Base-by-base conservation (phyloP, 2,329 filamentous ascomycete genomes). In the Dactylellina parvicollis region DNA sequence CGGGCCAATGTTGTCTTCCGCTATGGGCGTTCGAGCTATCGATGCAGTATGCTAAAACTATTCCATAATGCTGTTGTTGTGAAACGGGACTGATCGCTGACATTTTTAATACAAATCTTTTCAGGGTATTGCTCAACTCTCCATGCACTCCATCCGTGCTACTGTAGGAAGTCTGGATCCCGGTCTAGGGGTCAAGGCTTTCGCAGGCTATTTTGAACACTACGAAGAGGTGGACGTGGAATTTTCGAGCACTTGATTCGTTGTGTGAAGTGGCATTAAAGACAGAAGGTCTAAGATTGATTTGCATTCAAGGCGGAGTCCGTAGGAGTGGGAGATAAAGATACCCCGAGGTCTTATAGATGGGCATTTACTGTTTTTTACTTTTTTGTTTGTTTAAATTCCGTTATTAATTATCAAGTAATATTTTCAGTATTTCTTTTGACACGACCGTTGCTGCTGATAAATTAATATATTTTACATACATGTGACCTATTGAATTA, bases 141-240 rank as follows among this genome's bases (percentile, higher is more conserved):
- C 90, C 79, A 98, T 98, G 94, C 94, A 98, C 81, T 91, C 88
- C 57, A 90, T 98, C 76, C 86, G 94, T 24, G 94, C 94, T 0
- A 96, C 92, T 0, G 96, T 92, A 0, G 94, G 94, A 1, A 86
- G 87, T 36, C 80, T 93, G 75, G 94, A 98, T 79, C 94, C 94
- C 0, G 94, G 94, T 0, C 82, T 97, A 76, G 94, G 93, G 2
- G 90, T 95, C 16, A 89, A 91, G 82, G 87, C 92, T 76, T 97
- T 96, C 83, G 90, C 92, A 84, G 92, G 89, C 1, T 96, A 96
- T 81, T 86, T 96, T 77, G 92, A 96, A 78, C 83, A 89, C 75
- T 98, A 90, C 84, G 92, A 96, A 83, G 85, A 86, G 78, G 89
- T 97, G 42, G 93, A 97, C 81, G 85, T 82, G 49, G 91, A 96